phyloP scores from a whole-genome alignment of 2,329 filamentous ascomycete species.

The Lasiodiplodia gonubiensis region DNA sequence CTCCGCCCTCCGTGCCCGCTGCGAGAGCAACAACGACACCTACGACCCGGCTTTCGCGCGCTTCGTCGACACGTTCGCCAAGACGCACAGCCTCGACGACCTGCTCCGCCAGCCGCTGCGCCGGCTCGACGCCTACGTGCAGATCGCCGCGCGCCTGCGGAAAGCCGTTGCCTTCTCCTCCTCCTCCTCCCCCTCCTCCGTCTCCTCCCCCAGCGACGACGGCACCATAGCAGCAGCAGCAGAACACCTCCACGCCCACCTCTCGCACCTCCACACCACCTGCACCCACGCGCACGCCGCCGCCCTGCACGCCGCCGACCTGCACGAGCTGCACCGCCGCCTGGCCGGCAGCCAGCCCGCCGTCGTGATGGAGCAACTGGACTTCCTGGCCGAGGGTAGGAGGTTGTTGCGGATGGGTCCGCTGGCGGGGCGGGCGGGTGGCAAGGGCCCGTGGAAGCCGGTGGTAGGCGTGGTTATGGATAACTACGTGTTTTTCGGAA shows the following conservation, averaged over 20 bases:
- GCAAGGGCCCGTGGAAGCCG: constrained; percentile 38
- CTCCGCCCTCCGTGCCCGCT: constrained; percentile 36
- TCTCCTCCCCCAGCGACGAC: constrained; percentile 29
- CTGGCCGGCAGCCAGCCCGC: constrained; percentile 34
- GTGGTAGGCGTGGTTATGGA: constrained; percentile 40
- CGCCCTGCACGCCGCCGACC: constrained; percentile 35
- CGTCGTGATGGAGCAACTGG: constrained; percentile 28
- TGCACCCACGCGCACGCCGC: constrained; percentile 32
- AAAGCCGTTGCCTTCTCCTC: constrained; percentile 3
- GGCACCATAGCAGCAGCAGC: constrained; percentile 32
- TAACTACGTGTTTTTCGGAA: constrained; percentile 40
- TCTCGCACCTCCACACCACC: constrained; percentile 30
- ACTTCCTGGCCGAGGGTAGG: constrained; percentile 32
- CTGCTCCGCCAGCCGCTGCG: constrained; percentile 36
- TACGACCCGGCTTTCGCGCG: constrained; percentile 36
- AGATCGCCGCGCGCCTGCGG: constrained; percentile 30
- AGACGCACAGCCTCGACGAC: constrained; percentile 38
- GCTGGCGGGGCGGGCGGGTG: constrained; percentile 39
- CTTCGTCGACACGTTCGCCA: constrained; percentile 32
- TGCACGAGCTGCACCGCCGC: constrained; percentile 36
- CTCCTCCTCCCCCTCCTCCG: constrained; percentile 18
- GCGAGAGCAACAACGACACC: constrained; percentile 1
- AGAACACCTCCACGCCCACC: constrained; percentile 29
- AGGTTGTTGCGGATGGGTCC: constrained; percentile 35
- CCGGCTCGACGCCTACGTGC: constrained; percentile 36